Conservation (phyloP, 2,329 filamentous ascomycete species). For the Anthostomella pinea region DNA sequence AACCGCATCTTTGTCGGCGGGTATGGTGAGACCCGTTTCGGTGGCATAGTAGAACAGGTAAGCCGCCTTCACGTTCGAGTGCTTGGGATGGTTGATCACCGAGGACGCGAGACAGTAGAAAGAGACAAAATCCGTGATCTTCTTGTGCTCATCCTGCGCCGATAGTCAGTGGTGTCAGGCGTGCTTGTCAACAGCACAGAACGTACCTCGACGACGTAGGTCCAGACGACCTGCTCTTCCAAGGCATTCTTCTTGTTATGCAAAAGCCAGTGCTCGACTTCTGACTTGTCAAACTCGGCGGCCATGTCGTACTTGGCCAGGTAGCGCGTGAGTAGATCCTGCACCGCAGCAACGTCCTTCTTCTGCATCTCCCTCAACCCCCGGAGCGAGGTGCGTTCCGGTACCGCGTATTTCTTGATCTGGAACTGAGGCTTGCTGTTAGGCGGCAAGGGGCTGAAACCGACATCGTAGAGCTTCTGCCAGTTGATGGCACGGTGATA, state of each 20-base stretch:
- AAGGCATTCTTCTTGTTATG: conserved; percentile 59
- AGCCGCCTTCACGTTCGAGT: conserved; percentile 79
- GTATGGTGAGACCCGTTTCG: conserved; percentile 66
- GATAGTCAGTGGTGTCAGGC: conserved; percentile 14
- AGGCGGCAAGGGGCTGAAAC: conserved; percentile 83
- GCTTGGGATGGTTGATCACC: conserved; percentile 77
- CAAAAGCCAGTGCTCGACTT: conserved; percentile 85
- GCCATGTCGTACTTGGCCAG: conserved; percentile 78
- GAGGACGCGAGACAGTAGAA: conserved; percentile 96
- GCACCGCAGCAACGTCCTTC: conserved; percentile 74
- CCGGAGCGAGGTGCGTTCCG: conserved; percentile 66
- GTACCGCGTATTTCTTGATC: conserved; percentile 80
- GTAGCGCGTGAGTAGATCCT: conserved; percentile 73
- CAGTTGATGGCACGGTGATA: conserved; percentile 93
- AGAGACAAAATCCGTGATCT: conserved; percentile 94
- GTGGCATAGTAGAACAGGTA: conserved; percentile 98
- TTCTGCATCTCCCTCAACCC: conserved; percentile 78
- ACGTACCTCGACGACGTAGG: conserved; percentile 79
- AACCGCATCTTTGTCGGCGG: conserved; percentile 55
- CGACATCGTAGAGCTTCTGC: conserved; percentile 92
- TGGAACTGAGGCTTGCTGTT: conserved; percentile 84
- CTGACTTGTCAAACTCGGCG: conserved; percentile 74
- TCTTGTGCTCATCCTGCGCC: conserved; percentile 58
- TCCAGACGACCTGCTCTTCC: conserved; percentile 84
- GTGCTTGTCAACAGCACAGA: background rate